Evolutionary conservation across 108 stramenopile genomes (phyloP).

Genomic region (Stephanodiscus minutulus): DNA sequence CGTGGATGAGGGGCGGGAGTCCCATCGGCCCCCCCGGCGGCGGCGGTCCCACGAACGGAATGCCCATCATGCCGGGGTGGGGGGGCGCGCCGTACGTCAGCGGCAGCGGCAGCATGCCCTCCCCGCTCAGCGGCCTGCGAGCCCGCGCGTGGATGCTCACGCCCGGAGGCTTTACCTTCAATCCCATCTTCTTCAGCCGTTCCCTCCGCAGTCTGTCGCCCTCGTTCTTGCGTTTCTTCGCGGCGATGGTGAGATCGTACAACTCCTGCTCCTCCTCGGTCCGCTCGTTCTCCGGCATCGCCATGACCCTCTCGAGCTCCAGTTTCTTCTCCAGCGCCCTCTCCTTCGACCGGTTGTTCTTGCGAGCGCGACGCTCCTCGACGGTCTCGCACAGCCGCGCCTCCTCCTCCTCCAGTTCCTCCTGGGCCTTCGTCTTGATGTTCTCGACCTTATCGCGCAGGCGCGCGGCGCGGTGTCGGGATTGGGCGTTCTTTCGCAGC

Average conservation of each 20-base stretch:
- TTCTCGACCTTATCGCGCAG: slow-evolving; percentile 53
- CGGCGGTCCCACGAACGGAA: neutral
- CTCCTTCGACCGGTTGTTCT: slow-evolving; percentile 75
- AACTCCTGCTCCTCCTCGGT: slow-evolving; percentile 70
- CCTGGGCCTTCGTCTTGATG: slow-evolving; percentile 55
- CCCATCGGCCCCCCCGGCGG: too few species aligned
- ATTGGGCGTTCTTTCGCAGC: slow-evolving; percentile 76
- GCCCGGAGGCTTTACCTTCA: slow-evolving; percentile 54
- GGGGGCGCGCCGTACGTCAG: neutral
- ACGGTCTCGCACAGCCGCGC: slow-evolving; percentile 52
- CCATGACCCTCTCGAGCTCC: slow-evolving; percentile 67
- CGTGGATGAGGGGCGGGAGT: neutral
- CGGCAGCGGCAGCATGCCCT: neutral
- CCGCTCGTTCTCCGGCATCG: slow-evolving; percentile 68
- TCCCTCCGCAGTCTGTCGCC: slow-evolving; percentile 79
- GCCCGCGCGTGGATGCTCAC: slow-evolving; percentile 25
- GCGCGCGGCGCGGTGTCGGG: slow-evolving; percentile 64
- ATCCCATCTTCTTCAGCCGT: slow-evolving; percentile 65
- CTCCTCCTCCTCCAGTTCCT: slow-evolving; percentile 65
- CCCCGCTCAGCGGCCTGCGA: slow-evolving; percentile 5
- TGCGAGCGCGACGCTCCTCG: slow-evolving; percentile 65
- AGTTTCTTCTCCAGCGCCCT: slow-evolving; percentile 78
- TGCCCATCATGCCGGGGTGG: neutral
- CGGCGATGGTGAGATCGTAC: slow-evolving; percentile 54
- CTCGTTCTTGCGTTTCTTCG: slow-evolving; percentile 83